Evolutionary conservation across 257 asterid genomes (phyloP), one percentile per base, ranked within the genome.

Genomic region (Forsythia viridissima): DNA sequence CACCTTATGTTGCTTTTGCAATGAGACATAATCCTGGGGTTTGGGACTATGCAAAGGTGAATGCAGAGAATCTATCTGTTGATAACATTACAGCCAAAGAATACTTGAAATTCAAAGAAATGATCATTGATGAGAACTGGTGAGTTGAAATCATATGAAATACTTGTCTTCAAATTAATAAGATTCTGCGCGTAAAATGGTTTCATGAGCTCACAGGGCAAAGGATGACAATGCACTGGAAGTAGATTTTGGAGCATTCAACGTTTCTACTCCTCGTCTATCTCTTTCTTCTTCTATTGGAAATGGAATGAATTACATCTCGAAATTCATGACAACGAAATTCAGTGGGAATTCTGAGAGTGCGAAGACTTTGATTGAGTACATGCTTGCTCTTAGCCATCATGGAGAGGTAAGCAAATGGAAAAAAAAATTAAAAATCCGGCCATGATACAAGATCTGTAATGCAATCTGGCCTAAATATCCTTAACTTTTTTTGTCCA

Each of bases 1-100:
- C 94, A 24, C 97, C 96, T 74, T 70, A 80, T 77, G 93, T 90
- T 79, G 98, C 96, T 44, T 89, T 93, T 76, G 92, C 96, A 74
- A 83, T 87, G 65, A 87, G 97, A 82, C 88, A 87, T 72, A 84
- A 76, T 82, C 97, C 94, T 18, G 98, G 97, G 67, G 77, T 85
- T 66, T 90, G 92, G 89, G 96, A 87, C 67, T 91, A 90, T 67
- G 91, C 88, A 40, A 91, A 88, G 85, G 96, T 93, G 84, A 87
- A 91, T 9, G 88, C 89, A 1, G 91, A 84, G 21, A 82, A 76
- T 79, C 85, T 93, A 63, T 81, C 92, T 7, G 89, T 88, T 34
- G 89, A 82, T 24, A 81, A 76, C 55, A 91, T 93, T 63, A 85
- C 92, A 7, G 79, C 91, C 73, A 82, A 88, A 0, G 93, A 90